Percentiles rank a stretch among this genome's conserved stretches.
phyloP scores from a whole-genome alignment of 129 eudicot genomes.

The Helichrysum umbraculigerum region DNA sequence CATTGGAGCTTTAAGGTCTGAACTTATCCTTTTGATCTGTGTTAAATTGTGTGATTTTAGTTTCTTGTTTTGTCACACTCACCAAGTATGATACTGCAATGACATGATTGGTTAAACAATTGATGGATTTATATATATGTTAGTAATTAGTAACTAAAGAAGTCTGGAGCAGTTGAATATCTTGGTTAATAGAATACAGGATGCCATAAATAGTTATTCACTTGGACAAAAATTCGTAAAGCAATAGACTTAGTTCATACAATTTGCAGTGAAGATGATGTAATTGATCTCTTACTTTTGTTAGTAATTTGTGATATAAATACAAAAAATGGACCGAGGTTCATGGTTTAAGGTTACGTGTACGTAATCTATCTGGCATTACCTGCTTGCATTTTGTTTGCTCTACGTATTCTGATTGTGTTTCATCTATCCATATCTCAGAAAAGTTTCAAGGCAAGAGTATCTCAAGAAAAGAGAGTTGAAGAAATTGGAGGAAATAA shows the following conservation, averaged over 20 bases:
- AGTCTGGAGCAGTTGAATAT: neutral
- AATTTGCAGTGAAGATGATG: neutral
- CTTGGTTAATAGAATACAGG: neutral
- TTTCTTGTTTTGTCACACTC: neutral
- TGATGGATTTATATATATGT: slow-evolving; percentile 11
- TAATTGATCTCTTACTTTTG: neutral
- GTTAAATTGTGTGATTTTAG: neutral
- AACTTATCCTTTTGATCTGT: neutral
- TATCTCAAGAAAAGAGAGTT: slow-evolving; percentile 93
- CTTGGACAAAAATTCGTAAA: neutral
- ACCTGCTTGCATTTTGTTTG: neutral
- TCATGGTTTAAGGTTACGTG: neutral
- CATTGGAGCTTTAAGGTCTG: slow-evolving; percentile 69
- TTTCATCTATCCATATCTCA: slow-evolving; percentile 29
- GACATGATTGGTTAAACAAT: slow-evolving; percentile 4
- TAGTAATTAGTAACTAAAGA: slow-evolving; percentile 15
- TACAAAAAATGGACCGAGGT: neutral
- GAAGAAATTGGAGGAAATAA: slow-evolving; percentile 80
- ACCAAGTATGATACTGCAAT: slow-evolving; percentile 11
- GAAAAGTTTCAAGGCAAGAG: slow-evolving; percentile 89
- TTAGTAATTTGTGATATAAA: neutral
- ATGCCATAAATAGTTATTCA: neutral
- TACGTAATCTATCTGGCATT: neutral
- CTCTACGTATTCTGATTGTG: neutral
- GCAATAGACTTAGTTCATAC: neutral